Conservation (phyloP, 2,329 filamentous ascomycete species). For the Colletotrichum melonis region DNA sequence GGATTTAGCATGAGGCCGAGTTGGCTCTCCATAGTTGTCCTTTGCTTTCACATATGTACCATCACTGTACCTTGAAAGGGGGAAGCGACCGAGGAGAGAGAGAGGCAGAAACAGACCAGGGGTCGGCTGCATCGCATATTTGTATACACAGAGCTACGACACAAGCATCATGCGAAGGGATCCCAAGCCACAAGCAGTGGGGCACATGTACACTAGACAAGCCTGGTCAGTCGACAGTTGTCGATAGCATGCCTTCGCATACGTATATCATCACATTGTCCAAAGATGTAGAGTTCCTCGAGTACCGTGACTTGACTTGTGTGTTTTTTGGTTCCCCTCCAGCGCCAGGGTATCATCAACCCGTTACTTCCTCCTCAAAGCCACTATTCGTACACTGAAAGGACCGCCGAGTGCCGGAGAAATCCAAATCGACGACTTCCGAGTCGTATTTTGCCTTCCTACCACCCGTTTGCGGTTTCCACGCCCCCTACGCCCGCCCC, state of each 20-base stretch:
- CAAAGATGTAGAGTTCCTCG: too few relatives aligned
- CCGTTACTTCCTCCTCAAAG: conserved; percentile 1
- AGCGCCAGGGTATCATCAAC: conserved; percentile 35
- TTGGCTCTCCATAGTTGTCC: neutral
- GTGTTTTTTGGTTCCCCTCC: conserved; percentile 4
- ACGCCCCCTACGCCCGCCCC: neutral
- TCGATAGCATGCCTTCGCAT: neutral
- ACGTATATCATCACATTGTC: neutral
- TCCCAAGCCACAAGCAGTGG: conserved; percentile 3
- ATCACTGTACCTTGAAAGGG: neutral
- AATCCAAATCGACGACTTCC: neutral
- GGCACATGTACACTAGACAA: conserved; percentile 36
- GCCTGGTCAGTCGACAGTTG: neutral
- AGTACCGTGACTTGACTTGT: neutral
- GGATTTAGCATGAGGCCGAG: conserved; percentile 13
- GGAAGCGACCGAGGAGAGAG: conserved; percentile 9
- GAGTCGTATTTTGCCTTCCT: neutral
- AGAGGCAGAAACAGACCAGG: neutral
- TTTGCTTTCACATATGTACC: conserved; percentile 34
- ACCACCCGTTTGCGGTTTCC: neutral
- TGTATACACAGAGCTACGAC: conserved; percentile 14
- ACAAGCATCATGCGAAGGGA: conserved; percentile 18
- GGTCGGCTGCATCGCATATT: neutral
- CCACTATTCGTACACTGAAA: conserved; percentile 13
- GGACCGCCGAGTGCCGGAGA: neutral